Percentiles rank a stretch among this genome's conserved stretches.
phyloP scores from a whole-genome alignment of 2,329 filamentous ascomycete genomes.

The Sarocladiaceae sp. region DNA sequence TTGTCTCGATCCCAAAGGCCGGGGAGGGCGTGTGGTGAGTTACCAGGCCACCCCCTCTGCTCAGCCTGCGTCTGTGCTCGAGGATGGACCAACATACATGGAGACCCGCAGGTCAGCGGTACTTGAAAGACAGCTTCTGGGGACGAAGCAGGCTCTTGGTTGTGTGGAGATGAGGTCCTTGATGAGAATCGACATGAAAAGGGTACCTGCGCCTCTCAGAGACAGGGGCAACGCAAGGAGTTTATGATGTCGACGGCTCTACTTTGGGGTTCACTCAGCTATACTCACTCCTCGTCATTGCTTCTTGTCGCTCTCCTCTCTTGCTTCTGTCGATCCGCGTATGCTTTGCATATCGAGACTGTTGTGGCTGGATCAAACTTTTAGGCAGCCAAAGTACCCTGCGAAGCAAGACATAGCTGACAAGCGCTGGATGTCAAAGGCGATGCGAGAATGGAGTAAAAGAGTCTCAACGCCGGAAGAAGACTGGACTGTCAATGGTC shows the following conservation, averaged over 20 bases:
- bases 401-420: constrained; percentile 1
- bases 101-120: constrained; percentile 3
- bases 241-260: constrained; percentile 4
- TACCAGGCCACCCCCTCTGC: background rate
- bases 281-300: background rate
- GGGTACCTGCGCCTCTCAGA: constrained; percentile 13
- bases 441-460: background rate
- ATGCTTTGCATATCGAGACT: constrained; percentile 6
- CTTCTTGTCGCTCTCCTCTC: background rate
- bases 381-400: background rate
- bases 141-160: background rate
- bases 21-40: constrained; percentile 3
- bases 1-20: background rate
- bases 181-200: constrained; percentile 10
- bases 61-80: constrained; percentile 2
- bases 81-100: constrained; percentile 7
- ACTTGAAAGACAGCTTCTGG: background rate
- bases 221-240: constrained; percentile 10
- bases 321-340: constrained; percentile 9
- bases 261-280: background rate
- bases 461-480: background rate
- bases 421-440: background rate
- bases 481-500: background rate
- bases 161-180: background rate
- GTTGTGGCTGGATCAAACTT: background rate